Evolutionary conservation across 306 rosid genomes (phyloP), one percentile per base, ranked within the genome.

Genomic region (Aeschynomene evenia): DNA sequence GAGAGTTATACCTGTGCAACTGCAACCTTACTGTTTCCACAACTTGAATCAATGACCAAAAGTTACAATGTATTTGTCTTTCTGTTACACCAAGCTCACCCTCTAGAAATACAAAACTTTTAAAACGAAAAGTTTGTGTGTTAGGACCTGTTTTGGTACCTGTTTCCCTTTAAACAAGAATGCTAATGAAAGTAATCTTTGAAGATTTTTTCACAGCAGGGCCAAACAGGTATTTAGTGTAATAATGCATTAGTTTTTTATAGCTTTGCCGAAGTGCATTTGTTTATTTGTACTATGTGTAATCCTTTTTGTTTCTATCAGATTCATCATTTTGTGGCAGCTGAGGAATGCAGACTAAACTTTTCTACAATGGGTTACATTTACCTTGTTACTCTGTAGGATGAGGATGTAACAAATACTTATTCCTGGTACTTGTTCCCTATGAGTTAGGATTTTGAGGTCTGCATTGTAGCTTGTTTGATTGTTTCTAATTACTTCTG

Each of bases 361-460:
- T 48, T 64, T 54, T 21, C 59, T 9, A 26, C 29, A 6, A 28
- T 34, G 37, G 62, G 43, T 62, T 74, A n/a, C 55, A 54, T 68
- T 66, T 68, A 16, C 46, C 74, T 39, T 26, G 21, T 46, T 79
- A 53, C 37, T 45, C 22, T 59, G 13, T 62, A 34, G 43, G 57
- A 54, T 46, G 55, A 45, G 63, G 20, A 31, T 52, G 45, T 48
- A 57, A 24, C 21, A 18, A 11, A 10, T 51, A 68, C 59, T 28
- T 22, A 52, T 71, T 46, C 50, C 49, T 1, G 52, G 42, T 29
- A 15, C 2, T 61, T 68, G 50, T 73, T 68, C 15, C 58, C 22
- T n/a, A 16, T 34, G 50, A 48, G 16, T 29, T 11, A 23, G 46
- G 53, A 48, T 42, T 24, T 39, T 43, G 36, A 43, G 28, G 29